Evolutionary conservation across 2,329 filamentous ascomycete species (phyloP).

Genomic region (Paraphoma sp.): DNA sequence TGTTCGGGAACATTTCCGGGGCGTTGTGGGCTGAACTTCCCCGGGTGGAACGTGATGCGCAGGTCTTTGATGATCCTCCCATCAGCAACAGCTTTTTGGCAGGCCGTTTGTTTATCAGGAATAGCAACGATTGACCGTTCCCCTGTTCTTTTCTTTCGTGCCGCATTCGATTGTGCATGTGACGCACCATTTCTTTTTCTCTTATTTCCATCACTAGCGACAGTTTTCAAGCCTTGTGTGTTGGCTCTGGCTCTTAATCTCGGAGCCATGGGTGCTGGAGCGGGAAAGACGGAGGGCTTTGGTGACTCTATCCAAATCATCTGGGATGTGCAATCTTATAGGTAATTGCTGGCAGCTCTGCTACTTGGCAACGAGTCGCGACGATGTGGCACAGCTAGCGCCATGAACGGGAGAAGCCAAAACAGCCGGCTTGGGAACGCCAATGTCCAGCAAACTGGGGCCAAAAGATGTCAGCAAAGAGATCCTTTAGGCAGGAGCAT

Average conservation of each 20-base stretch:
- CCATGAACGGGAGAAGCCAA: neutral
- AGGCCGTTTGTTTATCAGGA: neutral
- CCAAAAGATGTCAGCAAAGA: neutral
- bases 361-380: neutral
- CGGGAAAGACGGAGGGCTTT: neutral
- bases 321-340: neutral
- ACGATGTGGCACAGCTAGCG: neutral
- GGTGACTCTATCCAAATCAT: neutral
- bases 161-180: neutral
- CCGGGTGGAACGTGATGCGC: constrained; percentile 2
- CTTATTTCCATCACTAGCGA: neutral
- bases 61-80: neutral
- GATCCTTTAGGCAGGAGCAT: constrained; percentile 4
- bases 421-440: neutral
- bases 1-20: constrained; percentile 6
- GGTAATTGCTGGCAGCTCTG: neutral
- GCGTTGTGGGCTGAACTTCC: neutral
- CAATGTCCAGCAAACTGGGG: neutral
- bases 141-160: neutral
- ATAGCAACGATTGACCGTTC: neutral
- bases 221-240: neutral
- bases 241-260: neutral
- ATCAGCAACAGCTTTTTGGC: neutral
- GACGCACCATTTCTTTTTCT: neutral
- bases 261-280: neutral